Conservation (phyloP, 441 rosid genomes). For the Corymbia calophylla region DNA sequence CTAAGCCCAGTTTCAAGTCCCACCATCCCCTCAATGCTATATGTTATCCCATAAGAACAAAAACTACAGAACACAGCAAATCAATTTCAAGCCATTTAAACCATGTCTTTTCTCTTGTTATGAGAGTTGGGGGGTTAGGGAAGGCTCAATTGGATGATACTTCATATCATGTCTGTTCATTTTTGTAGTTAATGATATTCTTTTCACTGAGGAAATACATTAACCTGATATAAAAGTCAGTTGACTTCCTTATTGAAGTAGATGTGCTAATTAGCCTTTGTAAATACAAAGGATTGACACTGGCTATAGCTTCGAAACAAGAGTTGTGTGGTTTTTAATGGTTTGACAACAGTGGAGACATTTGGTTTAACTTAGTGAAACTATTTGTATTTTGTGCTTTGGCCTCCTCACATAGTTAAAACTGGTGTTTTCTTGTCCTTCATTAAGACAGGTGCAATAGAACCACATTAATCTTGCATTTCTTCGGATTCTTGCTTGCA, state of each 20-base stretch:
- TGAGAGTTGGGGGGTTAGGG: background rate
- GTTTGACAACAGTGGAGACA: background rate
- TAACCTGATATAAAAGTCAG: background rate
- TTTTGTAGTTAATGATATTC: background rate
- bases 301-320: background rate
- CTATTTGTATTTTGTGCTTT: background rate
- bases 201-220: background rate
- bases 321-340: background rate
- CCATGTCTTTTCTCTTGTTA: background rate
- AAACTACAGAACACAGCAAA: background rate
- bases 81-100: background rate
- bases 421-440: background rate
- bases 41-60: fast-evolving
- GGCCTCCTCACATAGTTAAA: background rate
- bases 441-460: background rate
- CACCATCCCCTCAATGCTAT: background rate
- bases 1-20: background rate
- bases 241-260: background rate
- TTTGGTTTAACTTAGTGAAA: background rate
- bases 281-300: background rate
- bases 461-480: background rate
- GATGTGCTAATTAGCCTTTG: background rate
- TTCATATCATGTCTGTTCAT: background rate
- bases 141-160: background rate
- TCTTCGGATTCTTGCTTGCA: background rate